A percentile compares a stretch with the other conserved stretches of the same genome.
Conservation (phyloP, 2,329 filamentous ascomycete species). For the Mollisiaceae sp. region DNA sequence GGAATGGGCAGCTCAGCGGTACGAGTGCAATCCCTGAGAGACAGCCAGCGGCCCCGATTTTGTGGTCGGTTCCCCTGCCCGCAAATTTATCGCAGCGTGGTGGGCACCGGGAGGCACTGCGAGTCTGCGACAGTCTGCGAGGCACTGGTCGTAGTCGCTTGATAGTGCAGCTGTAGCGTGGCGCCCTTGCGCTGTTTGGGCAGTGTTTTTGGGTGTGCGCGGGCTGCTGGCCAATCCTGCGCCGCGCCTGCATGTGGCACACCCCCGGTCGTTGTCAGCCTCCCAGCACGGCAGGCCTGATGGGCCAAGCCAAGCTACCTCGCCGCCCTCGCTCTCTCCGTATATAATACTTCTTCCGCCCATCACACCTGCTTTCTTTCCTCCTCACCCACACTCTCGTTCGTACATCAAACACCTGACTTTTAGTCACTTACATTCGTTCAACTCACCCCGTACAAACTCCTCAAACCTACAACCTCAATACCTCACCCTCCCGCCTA, state of each 20-base stretch:
- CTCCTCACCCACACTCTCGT: slow-evolving; percentile 34
- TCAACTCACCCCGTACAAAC: slow-evolving; percentile 30
- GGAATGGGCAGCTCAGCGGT: slow-evolving; percentile 21
- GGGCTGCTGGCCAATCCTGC: background rate
- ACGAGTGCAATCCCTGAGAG: slow-evolving; percentile 13
- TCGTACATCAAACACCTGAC: slow-evolving; percentile 31
- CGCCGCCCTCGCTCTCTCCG: slow-evolving; percentile 15
- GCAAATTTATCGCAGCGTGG: background rate
- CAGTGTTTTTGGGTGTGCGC: background rate
- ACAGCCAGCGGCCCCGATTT: slow-evolving; percentile 8
- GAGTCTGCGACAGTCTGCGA: background rate
- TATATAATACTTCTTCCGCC: slow-evolving; percentile 31
- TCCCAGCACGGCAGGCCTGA: background rate
- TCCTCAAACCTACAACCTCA: slow-evolving; percentile 31
- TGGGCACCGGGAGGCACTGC: background rate
- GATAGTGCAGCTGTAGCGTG: background rate
- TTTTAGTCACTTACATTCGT: slow-evolving; percentile 43
- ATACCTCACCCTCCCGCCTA: slow-evolving; percentile 23
- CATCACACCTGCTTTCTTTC: slow-evolving; percentile 19
- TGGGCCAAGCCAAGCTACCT: background rate
- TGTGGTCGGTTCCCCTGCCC: slow-evolving; percentile 4
- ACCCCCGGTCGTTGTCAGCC: slow-evolving; percentile 3
- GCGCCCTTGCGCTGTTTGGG: slow-evolving; percentile 1
- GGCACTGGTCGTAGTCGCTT: background rate
- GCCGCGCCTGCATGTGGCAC: background rate